These are phyloP conservation scores for Agrocybe pediades DNA, from an alignment of 768 basidiomycete genomes.

Conservation along the genomic window DNA sequence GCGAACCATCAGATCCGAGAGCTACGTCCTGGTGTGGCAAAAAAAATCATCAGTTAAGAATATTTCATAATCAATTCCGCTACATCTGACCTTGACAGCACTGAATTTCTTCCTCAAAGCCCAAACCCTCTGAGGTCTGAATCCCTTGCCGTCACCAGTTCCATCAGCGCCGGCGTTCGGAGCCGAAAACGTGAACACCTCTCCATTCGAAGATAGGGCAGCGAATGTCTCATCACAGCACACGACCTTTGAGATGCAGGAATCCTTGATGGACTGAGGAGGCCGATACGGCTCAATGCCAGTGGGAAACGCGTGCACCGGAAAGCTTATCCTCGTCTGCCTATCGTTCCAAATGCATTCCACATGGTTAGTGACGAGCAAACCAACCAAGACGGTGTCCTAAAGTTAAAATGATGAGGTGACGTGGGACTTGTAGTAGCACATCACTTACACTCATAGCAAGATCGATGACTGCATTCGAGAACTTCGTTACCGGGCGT, in stretches of 20 bases:
- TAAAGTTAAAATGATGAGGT: slow-evolving; percentile 23
- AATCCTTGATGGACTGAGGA: slow-evolving; percentile 69
- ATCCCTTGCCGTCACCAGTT: slow-evolving; percentile 32
- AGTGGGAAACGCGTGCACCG: slow-evolving; percentile 72
- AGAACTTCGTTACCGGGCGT: slow-evolving; percentile 78
- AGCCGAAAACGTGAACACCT: slow-evolving; percentile 81
- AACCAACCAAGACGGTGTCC: slow-evolving; percentile 84
- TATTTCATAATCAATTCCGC: not conserved
- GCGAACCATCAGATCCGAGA: slow-evolving; percentile 81
- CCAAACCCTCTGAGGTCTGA: slow-evolving; percentile 91
- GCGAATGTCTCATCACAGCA: slow-evolving; percentile 81
- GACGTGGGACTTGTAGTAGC: no score
- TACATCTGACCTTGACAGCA: slow-evolving; percentile 63
- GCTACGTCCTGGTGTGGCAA: slow-evolving; percentile 88
- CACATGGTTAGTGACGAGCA: slow-evolving; percentile 80
- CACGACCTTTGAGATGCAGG: slow-evolving; percentile 78
- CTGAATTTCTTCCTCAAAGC: slow-evolving; percentile 85
- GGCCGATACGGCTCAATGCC: slow-evolving; percentile 81
- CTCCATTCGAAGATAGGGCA: slow-evolving; percentile 83
- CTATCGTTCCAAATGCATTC: slow-evolving; percentile 80
- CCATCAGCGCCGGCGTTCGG: slow-evolving; percentile 30
- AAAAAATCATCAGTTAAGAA: not conserved
- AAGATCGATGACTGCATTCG: slow-evolving; percentile 68
- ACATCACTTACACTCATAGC: slow-evolving; percentile 76
- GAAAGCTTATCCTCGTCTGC: slow-evolving; percentile 80